A percentile compares a stretch with the other conserved stretches of the same genome.
Evolutionary conservation across 1,284 basidiomycete genomes (phyloP).

Genomic region (Boletus semigastroideus): DNA sequence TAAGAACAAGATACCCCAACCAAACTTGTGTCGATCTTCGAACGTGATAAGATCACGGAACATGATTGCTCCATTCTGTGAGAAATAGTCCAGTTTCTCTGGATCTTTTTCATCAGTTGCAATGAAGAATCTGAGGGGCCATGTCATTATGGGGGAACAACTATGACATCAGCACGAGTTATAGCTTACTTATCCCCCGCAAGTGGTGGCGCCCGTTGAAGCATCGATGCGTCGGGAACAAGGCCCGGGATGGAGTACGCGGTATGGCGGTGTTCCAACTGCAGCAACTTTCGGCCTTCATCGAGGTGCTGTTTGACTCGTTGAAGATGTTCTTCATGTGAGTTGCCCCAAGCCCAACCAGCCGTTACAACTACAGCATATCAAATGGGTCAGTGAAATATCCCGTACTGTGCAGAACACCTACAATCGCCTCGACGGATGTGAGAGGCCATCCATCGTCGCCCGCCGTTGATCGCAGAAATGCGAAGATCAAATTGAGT

Average conservation of each 20-base stretch:
- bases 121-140: conserved; percentile 39
- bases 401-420: conserved; percentile 3
- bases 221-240: conserved; percentile 16
- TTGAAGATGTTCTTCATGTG: conserved; percentile 36
- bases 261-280: conserved; percentile 16
- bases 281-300: conserved; percentile 26
- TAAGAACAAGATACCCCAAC: conserved; percentile 39
- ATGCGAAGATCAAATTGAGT: conserved; percentile 34
- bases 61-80: conserved; percentile 36
- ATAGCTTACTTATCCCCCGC: conserved; percentile 20
- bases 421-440: conserved; percentile 44
- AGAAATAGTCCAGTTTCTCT: conserved; percentile 33
- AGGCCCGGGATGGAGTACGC: conserved; percentile 24
- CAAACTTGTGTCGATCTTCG: conserved; percentile 37
- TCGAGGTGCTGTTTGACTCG: conserved; percentile 35
- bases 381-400: not conserved
- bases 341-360: conserved; percentile 38
- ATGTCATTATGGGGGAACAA: not conserved
- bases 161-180: not conserved
- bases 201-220: conserved; percentile 20
- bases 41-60: conserved; percentile 38
- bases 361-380: conserved; percentile 27
- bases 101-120: conserved; percentile 42
- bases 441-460: conserved; percentile 42
- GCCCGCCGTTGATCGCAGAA: conserved; percentile 29